Conservation (phyloP, 352 stramenopile species). For the Phytophthora macrochlamydospora region DNA sequence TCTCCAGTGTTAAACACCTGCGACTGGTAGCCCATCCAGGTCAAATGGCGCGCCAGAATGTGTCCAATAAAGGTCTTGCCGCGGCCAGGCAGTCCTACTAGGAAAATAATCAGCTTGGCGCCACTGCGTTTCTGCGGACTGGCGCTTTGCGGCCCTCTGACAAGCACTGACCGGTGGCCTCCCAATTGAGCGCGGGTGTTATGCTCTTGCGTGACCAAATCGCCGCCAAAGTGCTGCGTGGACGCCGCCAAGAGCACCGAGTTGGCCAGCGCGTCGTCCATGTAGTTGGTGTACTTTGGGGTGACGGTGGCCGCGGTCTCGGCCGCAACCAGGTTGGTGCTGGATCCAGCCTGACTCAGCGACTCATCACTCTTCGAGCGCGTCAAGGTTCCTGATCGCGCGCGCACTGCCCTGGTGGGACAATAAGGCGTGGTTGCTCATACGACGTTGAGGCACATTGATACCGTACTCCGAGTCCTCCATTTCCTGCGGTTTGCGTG, state of each 20-base stretch:
- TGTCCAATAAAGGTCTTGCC: conserved; percentile 90
- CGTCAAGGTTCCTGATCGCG: conserved; percentile 61
- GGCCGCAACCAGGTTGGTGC: conserved; percentile 14
- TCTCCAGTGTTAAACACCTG: conserved; percentile 86
- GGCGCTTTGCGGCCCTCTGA: conserved; percentile 42
- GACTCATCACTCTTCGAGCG: conserved; percentile 79
- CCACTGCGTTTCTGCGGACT: conserved; percentile 43
- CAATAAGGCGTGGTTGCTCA: conserved; percentile 38
- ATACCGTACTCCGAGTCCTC: conserved; percentile 78
- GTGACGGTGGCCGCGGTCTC: conserved; percentile 26
- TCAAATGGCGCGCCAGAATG: conserved; percentile 81
- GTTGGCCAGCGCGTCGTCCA: conserved; percentile 67
- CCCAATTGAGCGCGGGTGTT: conserved; percentile 67
- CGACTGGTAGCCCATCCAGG: conserved; percentile 86
- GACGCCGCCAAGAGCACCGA: conserved; percentile 79
- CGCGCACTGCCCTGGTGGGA: conserved; percentile 25
- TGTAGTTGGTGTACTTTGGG: conserved; percentile 77
- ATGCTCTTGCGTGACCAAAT: conserved; percentile 84
- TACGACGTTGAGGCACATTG: conserved; percentile 45
- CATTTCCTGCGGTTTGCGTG: conserved; percentile 55
- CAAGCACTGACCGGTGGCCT: conserved; percentile 72
- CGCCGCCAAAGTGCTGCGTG: conserved; percentile 86
- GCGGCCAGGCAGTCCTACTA: conserved; percentile 75
- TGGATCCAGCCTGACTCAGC: conserved; percentile 32
- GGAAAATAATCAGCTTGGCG: conserved; percentile 83